Evolutionary conservation across 495 filamentous ascomycete genomes (phyloP), one percentile per base, ranked within the genome.

Genomic region (Penicillium alfredii): DNA sequence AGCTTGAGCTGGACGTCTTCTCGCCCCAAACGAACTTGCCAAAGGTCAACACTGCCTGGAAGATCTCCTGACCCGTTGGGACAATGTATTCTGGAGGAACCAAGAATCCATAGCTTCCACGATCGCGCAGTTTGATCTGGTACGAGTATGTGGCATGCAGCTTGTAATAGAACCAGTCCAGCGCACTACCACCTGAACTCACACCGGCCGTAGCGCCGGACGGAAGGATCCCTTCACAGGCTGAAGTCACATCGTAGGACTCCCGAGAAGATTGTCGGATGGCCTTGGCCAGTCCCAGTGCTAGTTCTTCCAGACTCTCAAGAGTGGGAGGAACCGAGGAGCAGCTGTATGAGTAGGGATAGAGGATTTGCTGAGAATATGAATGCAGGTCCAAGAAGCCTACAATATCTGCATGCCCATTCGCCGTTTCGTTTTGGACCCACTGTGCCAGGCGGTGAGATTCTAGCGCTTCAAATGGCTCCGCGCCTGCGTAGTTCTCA

Each of bases 161-260:
- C 47, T 92, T 82, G 38, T 92, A 87, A 55, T 96, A 96, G 61
- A 98, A 94, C 78, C 86, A 98, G 60, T 97, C 92, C 27, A 98
- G 77, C 6, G 86, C 86, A 24, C 86, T 89, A 9, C 92, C 92
- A 9, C 90, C 88, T 2, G 61, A 55, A 12, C 50, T 60, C 9
- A 56, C 47, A 30, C 76, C 74, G 2, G 73, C 64, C 35, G 87
- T 24, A 12, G 49, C 35, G 5, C 49, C 26, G 2, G 45, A 33
- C 0, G 38, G 45, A 7, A 83, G 73, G 30, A 84, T 84, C 2
- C 88, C 88, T 55, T 94, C 86, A 38, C 92, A 98, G 4, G 92
- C 92, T 0, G 89, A 88, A 1, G 79, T 76, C 13, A 93, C 83
- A 19, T 77, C 78, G 57, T 97, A 98, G 0, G 60, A 48, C 52